phyloP scores from a whole-genome alignment of 1,284 basidiomycete genomes.

The Stygiomarasmius scandens region DNA sequence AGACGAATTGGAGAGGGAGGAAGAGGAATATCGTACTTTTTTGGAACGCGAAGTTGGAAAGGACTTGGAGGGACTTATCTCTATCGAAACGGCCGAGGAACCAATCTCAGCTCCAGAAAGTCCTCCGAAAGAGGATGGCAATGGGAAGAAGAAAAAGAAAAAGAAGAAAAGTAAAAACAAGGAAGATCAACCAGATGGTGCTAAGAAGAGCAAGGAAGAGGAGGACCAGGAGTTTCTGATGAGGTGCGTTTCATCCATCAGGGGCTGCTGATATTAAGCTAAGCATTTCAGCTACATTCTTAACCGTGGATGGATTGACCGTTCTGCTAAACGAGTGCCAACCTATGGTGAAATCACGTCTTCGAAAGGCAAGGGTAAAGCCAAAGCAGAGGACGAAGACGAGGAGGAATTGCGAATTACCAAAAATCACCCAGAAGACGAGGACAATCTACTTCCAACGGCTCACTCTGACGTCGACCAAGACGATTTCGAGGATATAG shows the following conservation, averaged over 20 bases:
- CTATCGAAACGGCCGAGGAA: slow-evolving; percentile 38
- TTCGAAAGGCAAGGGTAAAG: slow-evolving; percentile 39
- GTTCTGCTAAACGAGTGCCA: slow-evolving; percentile 68
- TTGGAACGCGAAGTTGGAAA: slow-evolving; percentile 83
- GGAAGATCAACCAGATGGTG: slow-evolving; percentile 7
- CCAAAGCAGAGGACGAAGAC: slow-evolving; percentile 33
- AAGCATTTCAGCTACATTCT: slow-evolving; percentile 77
- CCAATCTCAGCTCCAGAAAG: slow-evolving; percentile 23
- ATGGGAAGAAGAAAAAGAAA: slow-evolving; percentile 35
- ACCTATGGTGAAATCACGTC: slow-evolving; percentile 82
- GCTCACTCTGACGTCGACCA: slow-evolving; percentile 29
- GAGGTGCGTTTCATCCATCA: slow-evolving; percentile 60
- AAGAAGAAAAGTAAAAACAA: slow-evolving; percentile 30
- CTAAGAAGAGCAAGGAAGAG: slow-evolving; percentile 52
- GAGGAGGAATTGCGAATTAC: slow-evolving; percentile 16
- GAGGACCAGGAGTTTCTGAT: slow-evolving; percentile 87
- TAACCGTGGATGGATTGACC: slow-evolving; percentile 94
- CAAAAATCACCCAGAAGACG: slow-evolving; percentile 20
- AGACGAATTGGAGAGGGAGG: slow-evolving; percentile 75
- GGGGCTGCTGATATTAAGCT: neutral
- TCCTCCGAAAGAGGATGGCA: slow-evolving; percentile 31
- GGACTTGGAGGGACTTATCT: slow-evolving; percentile 65
- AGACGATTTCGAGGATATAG: slow-evolving; percentile 40
- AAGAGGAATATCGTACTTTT: slow-evolving; percentile 81
- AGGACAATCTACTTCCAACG: slow-evolving; percentile 21